Evolutionary conservation across 2,329 filamentous ascomycete species (phyloP).

Genomic region (Pseudogymnoascus sp.): DNA sequence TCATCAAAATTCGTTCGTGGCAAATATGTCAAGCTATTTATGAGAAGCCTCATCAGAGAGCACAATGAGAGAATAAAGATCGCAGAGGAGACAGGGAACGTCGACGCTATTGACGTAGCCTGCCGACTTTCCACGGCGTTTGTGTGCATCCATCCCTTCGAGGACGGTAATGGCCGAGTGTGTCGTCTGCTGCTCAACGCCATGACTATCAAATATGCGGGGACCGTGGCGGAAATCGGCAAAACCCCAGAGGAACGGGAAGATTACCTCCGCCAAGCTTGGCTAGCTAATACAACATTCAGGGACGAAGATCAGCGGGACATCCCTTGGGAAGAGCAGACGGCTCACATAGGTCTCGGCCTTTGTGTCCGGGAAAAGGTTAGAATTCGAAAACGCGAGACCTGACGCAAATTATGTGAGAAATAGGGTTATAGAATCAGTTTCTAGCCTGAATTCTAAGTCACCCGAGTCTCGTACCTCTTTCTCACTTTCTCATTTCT

Average conservation of each 20-base stretch:
- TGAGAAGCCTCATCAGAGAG: constrained; percentile 20
- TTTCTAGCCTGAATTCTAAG: background rate
- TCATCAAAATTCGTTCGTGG: constrained; percentile 19
- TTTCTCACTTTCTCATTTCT: background rate
- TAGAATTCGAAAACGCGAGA: background rate
- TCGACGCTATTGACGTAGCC: constrained; percentile 24
- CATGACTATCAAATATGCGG: constrained; percentile 28
- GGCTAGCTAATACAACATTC: background rate
- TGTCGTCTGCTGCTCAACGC: constrained; percentile 33
- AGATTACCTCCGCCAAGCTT: constrained; percentile 10
- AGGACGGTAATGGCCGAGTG: constrained; percentile 33
- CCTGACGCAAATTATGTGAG: too few species aligned
- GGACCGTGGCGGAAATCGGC: constrained; percentile 16
- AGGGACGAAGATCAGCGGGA: background rate
- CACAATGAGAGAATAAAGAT: constrained; percentile 17
- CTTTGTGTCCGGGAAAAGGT: background rate
- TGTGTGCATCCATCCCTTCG: constrained; percentile 34
- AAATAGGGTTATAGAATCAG: background rate
- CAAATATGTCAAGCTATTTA: constrained; percentile 20
- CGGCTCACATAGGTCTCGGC: background rate
- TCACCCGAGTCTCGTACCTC: background rate
- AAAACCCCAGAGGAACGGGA: constrained; percentile 15
- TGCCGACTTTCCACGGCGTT: constrained; percentile 27
- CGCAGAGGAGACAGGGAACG: background rate
- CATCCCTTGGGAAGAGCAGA: background rate